phyloP scores from a whole-genome alignment of 345 rosid species.

The Sisymbrium irio region DNA sequence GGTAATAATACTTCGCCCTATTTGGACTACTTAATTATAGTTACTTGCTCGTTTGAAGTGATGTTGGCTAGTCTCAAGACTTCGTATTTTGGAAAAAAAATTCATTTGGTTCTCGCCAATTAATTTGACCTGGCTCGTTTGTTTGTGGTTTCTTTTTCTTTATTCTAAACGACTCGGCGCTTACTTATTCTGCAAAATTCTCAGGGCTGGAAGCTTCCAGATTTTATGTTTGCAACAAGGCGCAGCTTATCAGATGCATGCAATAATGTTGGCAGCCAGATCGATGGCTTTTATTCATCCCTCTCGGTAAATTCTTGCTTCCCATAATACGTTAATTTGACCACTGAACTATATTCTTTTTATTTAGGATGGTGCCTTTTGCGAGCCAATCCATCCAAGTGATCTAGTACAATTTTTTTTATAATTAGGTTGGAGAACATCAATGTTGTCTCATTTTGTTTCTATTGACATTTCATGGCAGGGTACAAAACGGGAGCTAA shows the following conservation, averaged over 20 bases:
- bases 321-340: background rate
- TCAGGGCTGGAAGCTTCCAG: conserved; percentile 95
- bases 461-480: conserved; percentile 26
- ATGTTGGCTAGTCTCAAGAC: conserved; percentile 9
- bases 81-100: background rate
- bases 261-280: conserved; percentile 63
- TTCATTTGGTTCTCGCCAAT: background rate
- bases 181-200: conserved; percentile 14
- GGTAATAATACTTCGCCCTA: conserved; percentile 20
- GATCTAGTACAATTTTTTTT: background rate
- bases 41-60: conserved; percentile 1
- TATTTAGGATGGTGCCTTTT: conserved; percentile 3
- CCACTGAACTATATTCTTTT: conserved; percentile 1
- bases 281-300: conserved; percentile 69
- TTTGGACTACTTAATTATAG: background rate
- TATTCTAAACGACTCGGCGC: background rate
- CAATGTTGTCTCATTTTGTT: background rate
- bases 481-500: conserved; percentile 64
- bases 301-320: conserved; percentile 50
- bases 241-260: conserved; percentile 88
- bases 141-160: background rate
- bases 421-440: background rate
- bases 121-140: background rate
- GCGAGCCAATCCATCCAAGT: background rate
- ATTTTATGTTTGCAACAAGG: conserved; percentile 92